Base-by-base conservation (phyloP, 2,329 filamentous ascomycete species). In the Colletotrichum melonis region DNA sequence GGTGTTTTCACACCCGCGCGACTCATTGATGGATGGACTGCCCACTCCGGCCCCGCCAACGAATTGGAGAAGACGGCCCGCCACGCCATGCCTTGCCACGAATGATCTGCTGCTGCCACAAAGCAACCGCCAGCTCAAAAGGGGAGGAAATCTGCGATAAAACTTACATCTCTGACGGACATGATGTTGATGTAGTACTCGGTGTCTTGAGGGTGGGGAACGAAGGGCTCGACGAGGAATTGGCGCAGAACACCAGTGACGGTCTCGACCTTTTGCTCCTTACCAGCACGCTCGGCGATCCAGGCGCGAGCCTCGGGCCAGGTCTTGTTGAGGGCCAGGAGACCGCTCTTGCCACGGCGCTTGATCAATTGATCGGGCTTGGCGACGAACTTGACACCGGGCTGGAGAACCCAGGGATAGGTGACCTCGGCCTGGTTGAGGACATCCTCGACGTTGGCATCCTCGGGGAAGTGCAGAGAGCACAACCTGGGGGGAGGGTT, bases 161-260 rank as follows among this genome's bases (percentile, higher is more conserved):
- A 92, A 92, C 95, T 92, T 92, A 98, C 97, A 92, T 98, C 97
- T 89, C 97, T 94, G 82, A 98, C 95, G 76, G 97, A 98, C 91
- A 98, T 97, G 89, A 99, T 99, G 92, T 98, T 98, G 89, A 99
- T 98, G 88, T 99, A 99, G 89, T 98, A 98, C 87, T 99, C 97
- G 77, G 96, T 98, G 84, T 95, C 93, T 80, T 95, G 91, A 77
- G 95, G 93, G 87, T 99, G 97, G 81, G 96, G 97, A 76, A 98
- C 95, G 82, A 99, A 98, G 65, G 97, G 97, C 91, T 99, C 97
- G 79, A 99, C 95, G 77, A 99, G 90, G 90, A 99, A 99, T 81
- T 97, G 94, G 84, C 95, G 93, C 83, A 99, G 90, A 76, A 94
- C 91, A 84, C 97, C 97, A 76, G 93, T 91, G 78, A 95, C 92